phyloP scores from a whole-genome alignment of 2,329 filamentous ascomycete genomes.

The Cladosporium cucumerinum region DNA sequence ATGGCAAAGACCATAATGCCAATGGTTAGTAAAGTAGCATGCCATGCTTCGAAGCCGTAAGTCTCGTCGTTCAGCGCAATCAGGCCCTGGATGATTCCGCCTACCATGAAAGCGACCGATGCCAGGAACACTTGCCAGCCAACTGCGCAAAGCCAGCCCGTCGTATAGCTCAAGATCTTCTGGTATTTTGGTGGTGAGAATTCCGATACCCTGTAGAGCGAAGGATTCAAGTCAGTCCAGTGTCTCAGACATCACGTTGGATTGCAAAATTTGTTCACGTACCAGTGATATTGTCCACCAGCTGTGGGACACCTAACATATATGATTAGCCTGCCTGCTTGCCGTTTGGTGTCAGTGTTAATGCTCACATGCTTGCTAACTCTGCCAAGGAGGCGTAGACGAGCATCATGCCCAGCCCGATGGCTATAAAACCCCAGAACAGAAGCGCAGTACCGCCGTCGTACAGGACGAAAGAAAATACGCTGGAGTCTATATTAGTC shows the following conservation, averaged over 20 bases:
- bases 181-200: slow-evolving; percentile 27
- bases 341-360: too few relatives aligned
- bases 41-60: slow-evolving; percentile 38
- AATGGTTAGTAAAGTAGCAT: slow-evolving; percentile 42
- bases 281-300: slow-evolving; percentile 25
- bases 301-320: slow-evolving; percentile 20
- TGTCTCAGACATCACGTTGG: not conserved
- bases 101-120: slow-evolving; percentile 43
- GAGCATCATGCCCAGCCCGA: slow-evolving; percentile 18
- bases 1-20: slow-evolving; percentile 24
- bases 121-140: slow-evolving; percentile 45
- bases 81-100: slow-evolving; percentile 40
- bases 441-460: slow-evolving; percentile 25
- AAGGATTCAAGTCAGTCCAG: not conserved
- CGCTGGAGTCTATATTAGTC: not conserved
- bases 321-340: not conserved
- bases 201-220: slow-evolving; percentile 23
- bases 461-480: slow-evolving; percentile 18
- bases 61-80: slow-evolving; percentile 41
- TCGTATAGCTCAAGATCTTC: slow-evolving; percentile 26
- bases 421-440: slow-evolving; percentile 26
- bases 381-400: slow-evolving; percentile 25
- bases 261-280: not conserved
- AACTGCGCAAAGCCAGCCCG: slow-evolving; percentile 29
- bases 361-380: slow-evolving; percentile 18